Conservation (phyloP, 129 eudicot genomes). For the Flaveria sonorensis region DNA sequence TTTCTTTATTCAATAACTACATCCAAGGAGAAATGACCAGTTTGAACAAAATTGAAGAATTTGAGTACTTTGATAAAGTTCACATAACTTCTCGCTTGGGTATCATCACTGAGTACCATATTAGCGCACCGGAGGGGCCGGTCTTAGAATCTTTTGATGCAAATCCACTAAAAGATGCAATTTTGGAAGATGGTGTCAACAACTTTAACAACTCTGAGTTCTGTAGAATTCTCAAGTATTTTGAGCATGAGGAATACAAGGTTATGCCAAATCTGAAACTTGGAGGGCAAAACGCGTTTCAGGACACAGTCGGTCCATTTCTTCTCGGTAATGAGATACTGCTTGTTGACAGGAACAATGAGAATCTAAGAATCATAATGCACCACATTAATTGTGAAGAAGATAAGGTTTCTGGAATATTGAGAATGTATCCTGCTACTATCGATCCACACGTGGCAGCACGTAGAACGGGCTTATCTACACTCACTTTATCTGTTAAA, state of each 20-base stretch:
- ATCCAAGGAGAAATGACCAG: conserved; percentile 43
- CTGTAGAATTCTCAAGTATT: conserved; percentile 29
- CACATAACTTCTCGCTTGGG: conserved; percentile 34
- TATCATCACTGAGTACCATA: conserved; percentile 6
- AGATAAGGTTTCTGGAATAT: conserved; percentile 39
- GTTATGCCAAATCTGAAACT: conserved; percentile 38
- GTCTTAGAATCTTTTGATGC: conserved; percentile 13
- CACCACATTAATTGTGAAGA: conserved; percentile 36
- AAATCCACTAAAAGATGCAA: conserved; percentile 33
- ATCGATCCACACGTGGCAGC: conserved; percentile 25
- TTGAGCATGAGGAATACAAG: conserved; percentile 25
- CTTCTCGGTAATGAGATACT: conserved; percentile 35
- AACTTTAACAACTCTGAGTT: conserved; percentile 33
- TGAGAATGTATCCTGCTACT: conserved; percentile 36
- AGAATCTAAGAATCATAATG: conserved; percentile 35
- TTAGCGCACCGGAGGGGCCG: conserved; percentile 7
- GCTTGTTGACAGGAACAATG: conserved; percentile 24
- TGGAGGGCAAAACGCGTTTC: conserved; percentile 31
- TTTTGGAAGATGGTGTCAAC: conserved; percentile 40
- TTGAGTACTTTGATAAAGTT: conserved; percentile 42
- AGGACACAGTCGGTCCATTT: conserved; percentile 34
- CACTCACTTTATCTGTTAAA: conserved; percentile 38
- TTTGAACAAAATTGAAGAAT: conserved; percentile 22
- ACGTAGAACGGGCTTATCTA: conserved; percentile 45
- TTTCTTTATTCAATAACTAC: background rate